Conservation (phyloP, 176 grass and related monocot species). For the Bromus sterilis region DNA sequence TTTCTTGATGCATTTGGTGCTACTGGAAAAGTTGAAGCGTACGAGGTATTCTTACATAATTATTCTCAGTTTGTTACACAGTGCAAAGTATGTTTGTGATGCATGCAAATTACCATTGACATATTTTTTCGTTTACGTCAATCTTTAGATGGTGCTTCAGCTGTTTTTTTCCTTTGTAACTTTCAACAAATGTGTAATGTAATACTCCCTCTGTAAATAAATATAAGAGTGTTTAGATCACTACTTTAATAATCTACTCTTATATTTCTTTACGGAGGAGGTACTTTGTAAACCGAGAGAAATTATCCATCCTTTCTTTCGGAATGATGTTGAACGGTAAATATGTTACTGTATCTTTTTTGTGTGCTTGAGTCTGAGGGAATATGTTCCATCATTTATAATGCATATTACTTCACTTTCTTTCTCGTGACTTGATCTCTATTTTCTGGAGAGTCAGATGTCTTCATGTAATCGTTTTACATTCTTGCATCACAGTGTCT, state of each 20-base stretch:
- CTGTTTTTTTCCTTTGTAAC: neutral
- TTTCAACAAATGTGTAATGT: neutral
- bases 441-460: neutral
- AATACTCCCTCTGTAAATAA: no score
- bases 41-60: slow-evolving; percentile 39
- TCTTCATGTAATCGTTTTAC: neutral
- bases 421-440: neutral
- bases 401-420: neutral
- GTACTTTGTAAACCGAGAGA: neutral
- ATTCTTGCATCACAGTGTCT: neutral
- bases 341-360: neutral
- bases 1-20: slow-evolving; percentile 50
- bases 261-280: no score
- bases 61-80: neutral
- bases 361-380: neutral
- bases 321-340: neutral
- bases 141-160: neutral
- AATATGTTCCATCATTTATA: neutral
- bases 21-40: slow-evolving; percentile 36
- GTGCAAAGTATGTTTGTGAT: neutral
- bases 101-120: neutral
- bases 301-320: neutral
- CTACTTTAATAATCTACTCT: no score
- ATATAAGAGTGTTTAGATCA: no score
- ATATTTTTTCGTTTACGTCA: neutral